phyloP scores from a whole-genome alignment of 129 eudicot genomes.

The Lactuca sativa region DNA sequence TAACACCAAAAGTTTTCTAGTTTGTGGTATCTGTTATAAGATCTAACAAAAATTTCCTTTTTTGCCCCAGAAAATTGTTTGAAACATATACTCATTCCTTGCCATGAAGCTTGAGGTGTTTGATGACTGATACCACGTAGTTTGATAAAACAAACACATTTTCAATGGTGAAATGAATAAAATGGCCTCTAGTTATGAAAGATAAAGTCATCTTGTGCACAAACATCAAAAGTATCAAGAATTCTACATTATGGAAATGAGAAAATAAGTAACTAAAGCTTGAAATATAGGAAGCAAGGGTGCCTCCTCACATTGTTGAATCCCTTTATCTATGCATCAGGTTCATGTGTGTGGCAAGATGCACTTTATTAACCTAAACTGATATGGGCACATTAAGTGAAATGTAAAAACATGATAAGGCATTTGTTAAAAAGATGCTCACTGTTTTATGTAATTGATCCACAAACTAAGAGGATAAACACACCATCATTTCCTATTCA shows the following conservation, averaged over 20 bases:
- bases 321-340: too few relatives aligned
- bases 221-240: not conserved
- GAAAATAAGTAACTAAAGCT: not conserved
- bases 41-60: not conserved
- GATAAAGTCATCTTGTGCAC: constrained; percentile 4
- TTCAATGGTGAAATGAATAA: constrained; percentile 6
- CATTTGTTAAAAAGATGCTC: not conserved
- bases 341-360: too few relatives aligned
- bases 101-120: not conserved
- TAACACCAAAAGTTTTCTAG: not conserved
- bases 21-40: not conserved
- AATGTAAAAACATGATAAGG: constrained; percentile 2
- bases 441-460: not conserved
- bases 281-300: too few relatives aligned
- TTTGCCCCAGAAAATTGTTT: not conserved
- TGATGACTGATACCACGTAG: not conserved
- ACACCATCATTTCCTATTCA: not conserved
- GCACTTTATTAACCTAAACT: not conserved
- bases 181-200: not conserved
- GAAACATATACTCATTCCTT: not conserved
- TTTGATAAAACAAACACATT: not conserved
- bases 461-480: not conserved
- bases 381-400: constrained; percentile 3
- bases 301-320: too few relatives aligned
- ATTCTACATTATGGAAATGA: not conserved